phyloP scores from a whole-genome alignment of 2,329 filamentous ascomycete species.

The Amylocarpus encephaloides region DNA sequence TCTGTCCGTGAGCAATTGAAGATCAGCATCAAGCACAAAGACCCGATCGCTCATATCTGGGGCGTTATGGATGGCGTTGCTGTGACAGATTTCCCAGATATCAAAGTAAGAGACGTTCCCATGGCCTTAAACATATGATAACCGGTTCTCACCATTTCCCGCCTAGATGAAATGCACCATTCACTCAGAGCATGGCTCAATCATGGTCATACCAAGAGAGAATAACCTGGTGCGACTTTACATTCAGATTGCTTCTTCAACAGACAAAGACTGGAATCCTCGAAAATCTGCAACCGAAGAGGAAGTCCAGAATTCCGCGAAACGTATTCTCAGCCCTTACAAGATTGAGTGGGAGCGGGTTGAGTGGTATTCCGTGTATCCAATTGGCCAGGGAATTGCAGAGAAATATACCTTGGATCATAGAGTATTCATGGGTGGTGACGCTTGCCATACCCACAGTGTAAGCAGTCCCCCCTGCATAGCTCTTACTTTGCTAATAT shows the following conservation, averaged over 20 bases:
- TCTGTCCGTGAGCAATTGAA: constrained; percentile 57
- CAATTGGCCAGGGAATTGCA: constrained; percentile 68
- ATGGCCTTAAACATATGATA: not conserved
- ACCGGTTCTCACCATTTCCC: not conserved
- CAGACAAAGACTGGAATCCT: constrained; percentile 54
- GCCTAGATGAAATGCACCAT: constrained; percentile 66
- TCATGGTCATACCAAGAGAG: constrained; percentile 75
- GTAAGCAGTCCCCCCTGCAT: constrained; percentile 37
- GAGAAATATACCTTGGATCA: constrained; percentile 62
- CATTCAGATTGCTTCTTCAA: constrained; percentile 59
- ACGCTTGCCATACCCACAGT: constrained; percentile 75
- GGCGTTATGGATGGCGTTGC: constrained; percentile 71
- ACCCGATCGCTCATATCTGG: constrained; percentile 67
- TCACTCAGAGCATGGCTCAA: constrained; percentile 65
- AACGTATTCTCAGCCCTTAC: constrained; percentile 60
- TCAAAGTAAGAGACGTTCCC: constrained; percentile 50
- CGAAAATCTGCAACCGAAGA: constrained; percentile 56
- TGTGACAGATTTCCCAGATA: constrained; percentile 69
- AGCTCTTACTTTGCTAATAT: constrained; percentile 45
- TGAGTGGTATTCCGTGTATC: constrained; percentile 72
- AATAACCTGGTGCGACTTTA: constrained; percentile 63
- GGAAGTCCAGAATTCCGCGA: constrained; percentile 59
- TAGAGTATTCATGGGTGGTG: constrained; percentile 67
- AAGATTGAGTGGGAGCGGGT: constrained; percentile 60
- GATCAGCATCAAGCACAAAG: constrained; percentile 65